Evolutionary conservation across 2,329 filamentous ascomycete species (phyloP), one percentile per base, ranked within the genome.

Genomic region (Leptosphaerulina australis): DNA sequence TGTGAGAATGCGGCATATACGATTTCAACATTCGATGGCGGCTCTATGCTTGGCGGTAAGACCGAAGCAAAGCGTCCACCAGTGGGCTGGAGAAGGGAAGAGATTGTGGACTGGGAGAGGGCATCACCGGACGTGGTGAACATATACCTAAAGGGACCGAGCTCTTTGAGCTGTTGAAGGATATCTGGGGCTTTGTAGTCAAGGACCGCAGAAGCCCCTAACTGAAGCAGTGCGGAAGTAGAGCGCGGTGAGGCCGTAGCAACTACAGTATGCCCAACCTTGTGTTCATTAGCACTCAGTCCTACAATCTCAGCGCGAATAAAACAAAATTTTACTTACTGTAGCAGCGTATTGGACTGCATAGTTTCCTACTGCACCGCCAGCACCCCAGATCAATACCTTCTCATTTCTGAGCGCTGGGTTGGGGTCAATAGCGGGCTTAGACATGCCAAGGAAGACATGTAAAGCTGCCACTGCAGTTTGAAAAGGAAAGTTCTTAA

Each of bases 321-420:
- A n/a, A n/a, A n/a, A n/a, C n/a, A n/a, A n/a, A n/a, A n/a, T n/a
- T n/a, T n/a, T n/a, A n/a, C n/a, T n/a, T n/a, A 38, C 14, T 3
- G 22, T 18, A 7, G 36, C 36, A 11, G 64, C 63, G 36, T 60
- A 67, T 36, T 67, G 60, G 0, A 61, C 60, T 11, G 61, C 64
- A 56, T 67, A 64, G 38, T 55, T 58, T 22, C 62, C 62, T 8
- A 68, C 61, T 14, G 63, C 63, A 14, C 64, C 66, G 5, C 66
- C 62, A 41, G 64, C 60, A 24, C 60, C 63, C 66, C 64, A 67
- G 17, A 69, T 50, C 3, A 67, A 48, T 2, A 66, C 61, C 36
- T 59, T 65, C 17, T 63, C 62, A 20, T 63, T 54, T 34, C n/a
- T 35, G 9, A 12, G 7, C n/a, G 15, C 15, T 15, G 24, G 24